Evolutionary conservation across 352 stramenopile genomes (phyloP), one percentile per base, ranked within the genome.

Genomic region (Phytophthora sansomeana): DNA sequence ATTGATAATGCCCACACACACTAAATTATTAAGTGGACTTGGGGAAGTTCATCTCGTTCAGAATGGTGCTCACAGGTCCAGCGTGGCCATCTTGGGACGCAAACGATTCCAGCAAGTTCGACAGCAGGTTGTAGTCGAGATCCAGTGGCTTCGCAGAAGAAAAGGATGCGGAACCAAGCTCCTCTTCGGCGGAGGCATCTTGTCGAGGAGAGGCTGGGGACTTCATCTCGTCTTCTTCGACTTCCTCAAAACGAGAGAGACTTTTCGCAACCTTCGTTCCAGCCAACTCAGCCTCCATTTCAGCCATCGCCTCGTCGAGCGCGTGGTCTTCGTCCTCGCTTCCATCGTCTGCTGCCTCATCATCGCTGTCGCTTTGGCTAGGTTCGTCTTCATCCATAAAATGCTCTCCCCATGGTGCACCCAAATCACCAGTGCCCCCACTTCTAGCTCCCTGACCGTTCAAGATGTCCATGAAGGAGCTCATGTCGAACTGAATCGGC

Each of bases 71-170:
- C 10, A 91, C 85, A 16, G 87, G 87, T 9, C 87, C 87, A 17
- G 82, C 78, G 19, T 84, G 57, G 6, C 85, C 87, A 21, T 92
- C 81, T 59, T 96, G 89, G 10, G 84, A 90, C 19, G 84, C 85
- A 38, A 96, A 78, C 8, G 85, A 95, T 52, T 93, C 87, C 16
- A 96, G 69, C 48, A 96, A 65, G 55, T 93, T 94, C 0, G 85
- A 88, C 41, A 96, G 63, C 69, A 96, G 53, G 66, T 96, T 90
- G 53, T 87, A 94, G 68, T 96, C 84, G 39, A 96, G 43, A 49
- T 95, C 80, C 36, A 95, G 63, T 17, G 85, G 82, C 41, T 83
- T 79, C 42, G 77, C 56, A 3, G 77, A 65, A 35, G 67, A 70
- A 58, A 62, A 74, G 3, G 57, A 67, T 17, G 58, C 21, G 10